phyloP scores from a whole-genome alignment of 495 filamentous ascomycete genomes.

The Penicillium dipodomyicola region DNA sequence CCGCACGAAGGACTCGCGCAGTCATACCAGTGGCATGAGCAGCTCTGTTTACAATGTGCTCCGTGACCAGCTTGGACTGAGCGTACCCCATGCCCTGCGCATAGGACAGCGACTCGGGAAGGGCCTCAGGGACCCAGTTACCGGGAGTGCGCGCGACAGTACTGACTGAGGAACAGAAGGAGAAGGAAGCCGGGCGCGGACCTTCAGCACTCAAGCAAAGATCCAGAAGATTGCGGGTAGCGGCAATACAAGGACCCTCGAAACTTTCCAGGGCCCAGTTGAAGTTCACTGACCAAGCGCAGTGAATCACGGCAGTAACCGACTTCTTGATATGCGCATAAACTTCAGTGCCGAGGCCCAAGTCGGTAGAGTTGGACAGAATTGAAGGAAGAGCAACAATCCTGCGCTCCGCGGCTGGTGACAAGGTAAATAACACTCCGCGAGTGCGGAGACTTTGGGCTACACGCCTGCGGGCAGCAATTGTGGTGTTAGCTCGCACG shows the following conservation, averaged over 20 bases:
- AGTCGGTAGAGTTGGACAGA: constrained; percentile 30
- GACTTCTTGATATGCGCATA: constrained; percentile 6
- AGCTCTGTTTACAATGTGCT: constrained; percentile 46
- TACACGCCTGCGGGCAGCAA: constrained; percentile 51
- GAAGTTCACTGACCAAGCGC: constrained; percentile 75
- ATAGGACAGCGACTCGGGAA: constrained; percentile 46
- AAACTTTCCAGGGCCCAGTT: constrained; percentile 59
- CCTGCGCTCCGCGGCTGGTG: constrained; percentile 28
- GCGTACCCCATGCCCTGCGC: constrained; percentile 59
- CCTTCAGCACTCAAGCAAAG: constrained; percentile 45
- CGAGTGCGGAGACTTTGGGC: constrained; percentile 43
- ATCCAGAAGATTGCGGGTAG: constrained; percentile 53
- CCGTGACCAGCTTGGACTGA: constrained; percentile 62
- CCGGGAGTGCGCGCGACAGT: constrained; percentile 37
- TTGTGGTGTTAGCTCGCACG: constrained; percentile 47
- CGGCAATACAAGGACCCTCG: constrained; percentile 53
- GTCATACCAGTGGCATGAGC: constrained; percentile 31
- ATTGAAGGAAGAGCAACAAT: constrained; percentile 41
- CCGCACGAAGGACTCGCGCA: constrained; percentile 50
- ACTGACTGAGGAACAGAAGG: constrained; percentile 62
- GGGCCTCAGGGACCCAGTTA: constrained; percentile 44
- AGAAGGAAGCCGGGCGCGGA: constrained; percentile 36
- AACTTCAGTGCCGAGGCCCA: constrained; percentile 36
- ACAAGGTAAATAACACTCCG: constrained; percentile 23
- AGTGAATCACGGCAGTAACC: constrained; percentile 56